Conservation (phyloP, 176 grass and related monocot species). For the Typha latifolia region DNA sequence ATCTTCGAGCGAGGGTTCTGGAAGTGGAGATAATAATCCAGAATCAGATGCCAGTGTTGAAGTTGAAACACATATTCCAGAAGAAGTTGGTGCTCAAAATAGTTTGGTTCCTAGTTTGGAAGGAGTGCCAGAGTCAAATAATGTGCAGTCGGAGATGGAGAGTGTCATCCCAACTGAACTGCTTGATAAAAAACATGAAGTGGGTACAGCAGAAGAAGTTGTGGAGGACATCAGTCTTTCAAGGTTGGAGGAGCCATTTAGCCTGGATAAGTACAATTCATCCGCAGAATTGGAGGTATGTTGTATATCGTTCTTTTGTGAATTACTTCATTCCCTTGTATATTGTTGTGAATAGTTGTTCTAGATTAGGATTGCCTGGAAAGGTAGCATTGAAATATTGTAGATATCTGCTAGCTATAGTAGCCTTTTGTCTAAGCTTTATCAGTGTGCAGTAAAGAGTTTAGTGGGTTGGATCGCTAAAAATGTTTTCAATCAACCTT, state of each 20-base stretch:
- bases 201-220: constrained; percentile 14
- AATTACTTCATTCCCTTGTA: too few relatives aligned
- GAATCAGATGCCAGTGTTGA: constrained; percentile 36
- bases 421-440: too few relatives aligned
- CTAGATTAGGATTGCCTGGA: too few relatives aligned
- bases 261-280: constrained; percentile 49
- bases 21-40: constrained; percentile 23
- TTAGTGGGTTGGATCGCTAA: too few relatives aligned
- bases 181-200: constrained; percentile 11
- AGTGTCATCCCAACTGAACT: constrained; percentile 17
- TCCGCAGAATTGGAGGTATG: constrained; percentile 64
- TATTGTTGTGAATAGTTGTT: too few relatives aligned
- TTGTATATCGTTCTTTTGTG: too few relatives aligned
- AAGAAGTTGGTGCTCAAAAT: constrained; percentile 26
- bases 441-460: too few relatives aligned
- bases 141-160: constrained; percentile 18
- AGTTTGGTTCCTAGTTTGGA: constrained; percentile 10
- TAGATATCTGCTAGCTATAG: too few relatives aligned
- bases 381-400: too few relatives aligned
- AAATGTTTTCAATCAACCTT: too few relatives aligned
- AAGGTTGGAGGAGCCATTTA: constrained; percentile 32
- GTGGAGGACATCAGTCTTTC: constrained; percentile 9
- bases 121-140: constrained; percentile 23
- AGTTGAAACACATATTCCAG: constrained; percentile 12
- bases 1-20: constrained; percentile 17